phyloP scores from a whole-genome alignment of 768 basidiomycete species.

The Gymnopilus dilepis region DNA sequence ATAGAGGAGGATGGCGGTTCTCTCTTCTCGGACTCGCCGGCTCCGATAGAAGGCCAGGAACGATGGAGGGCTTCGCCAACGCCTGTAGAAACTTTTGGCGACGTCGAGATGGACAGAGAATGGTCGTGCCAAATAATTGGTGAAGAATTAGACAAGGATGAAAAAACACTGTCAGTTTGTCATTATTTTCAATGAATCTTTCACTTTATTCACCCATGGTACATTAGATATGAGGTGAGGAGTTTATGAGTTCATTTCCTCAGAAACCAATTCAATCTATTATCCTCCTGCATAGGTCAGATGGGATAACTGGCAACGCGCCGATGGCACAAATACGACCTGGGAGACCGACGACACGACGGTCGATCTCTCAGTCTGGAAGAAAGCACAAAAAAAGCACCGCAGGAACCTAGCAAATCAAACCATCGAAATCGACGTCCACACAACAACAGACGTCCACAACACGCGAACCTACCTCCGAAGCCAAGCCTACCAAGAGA shows the following conservation, averaged over 20 bases:
- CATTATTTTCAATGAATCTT: neutral
- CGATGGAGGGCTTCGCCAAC: conserved; percentile 23
- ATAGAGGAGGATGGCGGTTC: neutral
- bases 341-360: conserved; percentile 42
- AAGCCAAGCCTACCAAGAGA: conserved; percentile 52
- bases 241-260: neutral
- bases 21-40: conserved; percentile 32
- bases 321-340: conserved; percentile 59
- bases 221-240: conserved; percentile 37
- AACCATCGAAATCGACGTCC: conserved; percentile 44
- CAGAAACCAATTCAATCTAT: neutral
- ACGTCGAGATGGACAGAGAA: conserved; percentile 24
- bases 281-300: conserved; percentile 41
- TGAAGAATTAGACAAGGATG: conserved; percentile 42
- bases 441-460: conserved; percentile 46
- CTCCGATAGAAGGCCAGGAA: conserved; percentile 35
- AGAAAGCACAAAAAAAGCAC: conserved; percentile 30
- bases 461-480: conserved; percentile 49
- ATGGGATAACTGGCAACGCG: conserved; percentile 57
- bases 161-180: conserved; percentile 36
- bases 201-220: conserved; percentile 2
- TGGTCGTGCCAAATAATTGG: conserved; percentile 44
- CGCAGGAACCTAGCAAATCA: conserved; percentile 34
- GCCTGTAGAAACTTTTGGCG: conserved; percentile 31
- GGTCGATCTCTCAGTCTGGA: conserved; percentile 24